phyloP scores from a whole-genome alignment of 2,329 filamentous ascomycete species.

The Arthrobotrys sinensis region DNA sequence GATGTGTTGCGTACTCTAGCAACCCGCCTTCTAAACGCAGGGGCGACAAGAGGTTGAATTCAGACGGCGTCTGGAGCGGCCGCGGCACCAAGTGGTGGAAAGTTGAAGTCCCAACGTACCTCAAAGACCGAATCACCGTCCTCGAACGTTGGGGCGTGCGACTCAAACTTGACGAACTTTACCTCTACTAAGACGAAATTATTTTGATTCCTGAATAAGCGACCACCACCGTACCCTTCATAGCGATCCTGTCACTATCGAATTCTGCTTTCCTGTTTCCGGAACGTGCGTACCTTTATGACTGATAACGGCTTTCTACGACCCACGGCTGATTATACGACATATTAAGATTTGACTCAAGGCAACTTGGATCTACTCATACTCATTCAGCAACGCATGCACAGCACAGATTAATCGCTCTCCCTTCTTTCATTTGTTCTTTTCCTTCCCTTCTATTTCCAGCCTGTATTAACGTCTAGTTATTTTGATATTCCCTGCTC shows the following conservation, averaged over 20 bases:
- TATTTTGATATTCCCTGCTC: background rate
- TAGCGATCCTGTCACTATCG: constrained; percentile 46
- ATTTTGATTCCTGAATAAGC: constrained; percentile 14
- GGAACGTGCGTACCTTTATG: constrained; percentile 35
- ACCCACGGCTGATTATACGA: constrained; percentile 52
- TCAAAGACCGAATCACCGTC: constrained; percentile 57
- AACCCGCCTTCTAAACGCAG: constrained; percentile 54
- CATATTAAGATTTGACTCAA: constrained; percentile 54
- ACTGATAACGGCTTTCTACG: constrained; percentile 52
- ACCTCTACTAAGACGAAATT: constrained; percentile 49
- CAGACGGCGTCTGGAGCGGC: constrained; percentile 58
- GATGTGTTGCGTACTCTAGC: constrained; percentile 59
- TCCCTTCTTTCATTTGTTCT: constrained; percentile 34
- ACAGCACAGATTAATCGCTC: constrained; percentile 30
- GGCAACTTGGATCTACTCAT: constrained; percentile 58
- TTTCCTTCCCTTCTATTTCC: constrained; percentile 9
- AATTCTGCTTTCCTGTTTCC: constrained; percentile 13
- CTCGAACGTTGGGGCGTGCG: constrained; percentile 57
- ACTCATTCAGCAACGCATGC: constrained; percentile 38
- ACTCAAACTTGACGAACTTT: constrained; percentile 60
- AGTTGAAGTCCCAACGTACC: constrained; percentile 45
- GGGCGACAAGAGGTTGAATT: constrained; percentile 50
- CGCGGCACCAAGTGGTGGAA: constrained; percentile 60
- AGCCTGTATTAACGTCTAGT: constrained; percentile 35
- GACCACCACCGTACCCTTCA: constrained; percentile 21